Evolutionary conservation across 202 grass and related monocot species (phyloP), one percentile per base, ranked within the genome.

Genomic region (Carex sylvatica): DNA sequence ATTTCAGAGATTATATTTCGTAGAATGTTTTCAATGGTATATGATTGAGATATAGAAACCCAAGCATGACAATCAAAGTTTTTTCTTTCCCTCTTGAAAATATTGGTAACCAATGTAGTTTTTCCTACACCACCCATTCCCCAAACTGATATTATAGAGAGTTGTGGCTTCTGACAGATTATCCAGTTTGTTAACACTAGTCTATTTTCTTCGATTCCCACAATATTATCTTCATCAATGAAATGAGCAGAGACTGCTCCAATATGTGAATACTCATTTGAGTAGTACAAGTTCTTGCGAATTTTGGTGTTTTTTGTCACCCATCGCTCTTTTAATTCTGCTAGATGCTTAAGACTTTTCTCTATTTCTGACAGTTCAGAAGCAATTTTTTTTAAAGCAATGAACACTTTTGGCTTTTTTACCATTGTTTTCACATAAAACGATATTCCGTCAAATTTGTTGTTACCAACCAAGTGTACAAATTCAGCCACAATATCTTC

Each of bases 401-500:
- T 33, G 16, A 88, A 44, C 16, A 51, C 38, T 46, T 83, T 83
- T 35, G 76, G 76, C 44, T 73, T 68, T 20, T 16, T 83, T 9
- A 88, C 84, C 26, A 75, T 60, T 73, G 36, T 84, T 73, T 73
- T 84, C 31, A 80, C 10, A 79, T 80, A 84, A 59, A 31, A 79
- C n/a, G 2, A 10, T 49, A 51, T 79, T 36, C 72, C 81, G 1
- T 18, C 56, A 22, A 61, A 55, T 44, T 80, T 55, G 20, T 70
- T 60, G 2, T 70, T 73, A 65, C 20, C 49, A 33, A 84, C 70
- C 53, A 84, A 70, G 70, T 40, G 0, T 5, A 68, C 40, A 60
- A 79, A 94, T 67, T 84, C 90, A 54, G 87, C 87, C 31, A 88
- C 49, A 5, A 79, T 71, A 84, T 94, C 89, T 18, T 94, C 80